A percentile compares a stretch with the other conserved stretches of the same genome.
Evolutionary conservation across 805 yeast genomes (phyloP).

Genomic region (Teunomyces aglyptinius): DNA sequence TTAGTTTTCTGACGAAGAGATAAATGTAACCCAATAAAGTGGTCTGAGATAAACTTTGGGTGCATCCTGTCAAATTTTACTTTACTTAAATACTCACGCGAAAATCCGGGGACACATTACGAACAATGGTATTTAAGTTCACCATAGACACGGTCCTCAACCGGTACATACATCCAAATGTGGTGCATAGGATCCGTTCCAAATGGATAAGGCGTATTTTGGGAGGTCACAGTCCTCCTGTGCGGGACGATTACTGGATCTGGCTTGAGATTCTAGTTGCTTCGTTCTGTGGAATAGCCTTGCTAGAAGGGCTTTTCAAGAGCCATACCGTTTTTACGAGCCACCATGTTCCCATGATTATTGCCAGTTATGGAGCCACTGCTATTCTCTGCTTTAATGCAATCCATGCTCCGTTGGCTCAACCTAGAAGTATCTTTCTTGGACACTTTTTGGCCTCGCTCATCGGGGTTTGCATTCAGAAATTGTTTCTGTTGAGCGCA

Average conservation of each 20-base stretch:
- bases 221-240: slow-evolving; percentile 35
- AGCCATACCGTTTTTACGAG: slow-evolving; percentile 35
- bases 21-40: too few relatives aligned
- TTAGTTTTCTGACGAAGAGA: too few relatives aligned
- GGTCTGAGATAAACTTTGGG: too few relatives aligned
- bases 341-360: slow-evolving; percentile 46
- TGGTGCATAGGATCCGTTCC: slow-evolving; percentile 32
- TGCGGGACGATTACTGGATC: slow-evolving; percentile 35
- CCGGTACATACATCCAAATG: slow-evolving; percentile 18
- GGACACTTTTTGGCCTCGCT: slow-evolving; percentile 57
- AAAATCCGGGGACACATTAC: background rate
- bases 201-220: slow-evolving; percentile 32
- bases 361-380: slow-evolving; percentile 61
- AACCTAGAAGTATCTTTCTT: slow-evolving; percentile 56
- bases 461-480: slow-evolving; percentile 53
- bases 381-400: slow-evolving; percentile 60
- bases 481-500: slow-evolving; percentile 48
- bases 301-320: slow-evolving; percentile 47
- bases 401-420: slow-evolving; percentile 57
- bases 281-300: slow-evolving; percentile 45
- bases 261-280: slow-evolving; percentile 49
- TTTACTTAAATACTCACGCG: background rate
- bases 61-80: too few relatives aligned
- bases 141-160: slow-evolving; percentile 33
- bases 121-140: slow-evolving; percentile 36